These are phyloP conservation scores for Phytophthora tubulina DNA, from an alignment of 352 stramenopile species.

Conservation along the genomic window DNA sequence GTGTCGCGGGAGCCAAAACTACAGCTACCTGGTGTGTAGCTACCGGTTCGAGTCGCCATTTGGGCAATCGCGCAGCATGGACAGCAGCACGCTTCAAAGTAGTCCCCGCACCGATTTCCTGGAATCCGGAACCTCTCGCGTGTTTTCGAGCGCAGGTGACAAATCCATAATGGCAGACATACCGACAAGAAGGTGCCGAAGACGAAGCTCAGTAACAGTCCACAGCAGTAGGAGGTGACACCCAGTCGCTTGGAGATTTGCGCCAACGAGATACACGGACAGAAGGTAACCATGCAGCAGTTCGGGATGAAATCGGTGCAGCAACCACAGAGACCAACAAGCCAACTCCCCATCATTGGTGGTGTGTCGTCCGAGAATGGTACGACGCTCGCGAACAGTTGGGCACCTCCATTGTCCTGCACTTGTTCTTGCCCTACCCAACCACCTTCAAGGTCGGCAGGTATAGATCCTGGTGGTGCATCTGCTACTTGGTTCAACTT, in stretches of 20 bases:
- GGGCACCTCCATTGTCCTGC: conserved; percentile 16
- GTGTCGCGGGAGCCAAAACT: conserved; percentile 50
- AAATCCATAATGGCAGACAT: conserved; percentile 40
- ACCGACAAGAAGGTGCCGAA: conserved; percentile 28
- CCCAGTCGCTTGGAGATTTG: conserved; percentile 48
- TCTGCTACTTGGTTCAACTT: conserved; percentile 27
- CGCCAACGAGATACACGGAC: conserved; percentile 48
- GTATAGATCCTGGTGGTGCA: conserved; percentile 22
- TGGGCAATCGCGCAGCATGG: conserved; percentile 63
- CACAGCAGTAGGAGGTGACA: conserved; percentile 34
- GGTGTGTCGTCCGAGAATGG: conserved; percentile 34
- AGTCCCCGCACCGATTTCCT: conserved; percentile 47
- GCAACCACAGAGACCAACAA: conserved; percentile 33
- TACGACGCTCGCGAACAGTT: conserved; percentile 34
- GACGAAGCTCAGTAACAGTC: conserved; percentile 23
- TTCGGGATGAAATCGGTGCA: conserved; percentile 50
- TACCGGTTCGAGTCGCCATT: conserved; percentile 61
- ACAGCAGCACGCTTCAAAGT: conserved; percentile 49
- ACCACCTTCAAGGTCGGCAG: conserved; percentile 32
- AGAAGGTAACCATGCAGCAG: conserved; percentile 50
- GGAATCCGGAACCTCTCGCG: conserved; percentile 57
- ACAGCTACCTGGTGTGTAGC: conserved; percentile 57
- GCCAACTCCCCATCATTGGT: conserved; percentile 36
- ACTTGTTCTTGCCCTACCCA: conserved; percentile 28
- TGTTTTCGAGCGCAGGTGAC: conserved; percentile 46